Conservation (phyloP, 257 asterid species). For the Petunia secreta region DNA sequence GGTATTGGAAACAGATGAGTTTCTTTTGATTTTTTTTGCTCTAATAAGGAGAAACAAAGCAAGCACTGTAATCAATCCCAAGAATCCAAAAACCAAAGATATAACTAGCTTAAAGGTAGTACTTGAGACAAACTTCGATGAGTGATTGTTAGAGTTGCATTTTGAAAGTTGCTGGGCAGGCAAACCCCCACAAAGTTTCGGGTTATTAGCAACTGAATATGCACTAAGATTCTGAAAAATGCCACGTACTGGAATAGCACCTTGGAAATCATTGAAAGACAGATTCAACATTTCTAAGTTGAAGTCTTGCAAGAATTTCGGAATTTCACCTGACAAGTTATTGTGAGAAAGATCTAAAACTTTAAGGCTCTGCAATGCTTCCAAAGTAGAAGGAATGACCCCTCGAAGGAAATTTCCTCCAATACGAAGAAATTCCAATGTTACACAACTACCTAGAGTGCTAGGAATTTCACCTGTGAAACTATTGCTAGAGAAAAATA, state of each 20-base stretch:
- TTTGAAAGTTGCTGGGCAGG: constrained; percentile 28
- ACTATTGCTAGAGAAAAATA: constrained; percentile 29
- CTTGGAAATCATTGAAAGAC: constrained; percentile 35
- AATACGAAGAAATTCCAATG: constrained; percentile 20
- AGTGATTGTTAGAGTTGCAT: neutral
- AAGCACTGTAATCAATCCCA: neutral
- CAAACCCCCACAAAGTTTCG: constrained; percentile 32
- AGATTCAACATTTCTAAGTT: constrained; percentile 23
- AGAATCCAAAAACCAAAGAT: neutral
- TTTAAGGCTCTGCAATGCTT: constrained; percentile 30
- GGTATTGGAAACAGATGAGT: neutral
- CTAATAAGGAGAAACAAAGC: neutral
- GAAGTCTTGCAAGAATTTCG: constrained; percentile 26
- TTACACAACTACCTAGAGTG: constrained; percentile 29
- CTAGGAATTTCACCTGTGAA: constrained; percentile 28
- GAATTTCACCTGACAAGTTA: constrained; percentile 32
- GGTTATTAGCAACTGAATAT: constrained; percentile 22
- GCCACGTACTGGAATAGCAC: constrained; percentile 18
- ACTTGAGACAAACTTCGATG: neutral
- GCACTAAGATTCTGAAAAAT: constrained; percentile 25
- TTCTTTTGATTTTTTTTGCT: neutral
- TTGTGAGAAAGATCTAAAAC: constrained; percentile 29
- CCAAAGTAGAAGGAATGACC: constrained; percentile 29
- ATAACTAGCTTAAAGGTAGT: neutral
- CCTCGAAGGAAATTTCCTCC: constrained; percentile 24